Evolutionary conservation across 805 yeast genomes (phyloP), one percentile per base, ranked within the genome.

Genomic region (Saccharomycopsis fermentans): DNA sequence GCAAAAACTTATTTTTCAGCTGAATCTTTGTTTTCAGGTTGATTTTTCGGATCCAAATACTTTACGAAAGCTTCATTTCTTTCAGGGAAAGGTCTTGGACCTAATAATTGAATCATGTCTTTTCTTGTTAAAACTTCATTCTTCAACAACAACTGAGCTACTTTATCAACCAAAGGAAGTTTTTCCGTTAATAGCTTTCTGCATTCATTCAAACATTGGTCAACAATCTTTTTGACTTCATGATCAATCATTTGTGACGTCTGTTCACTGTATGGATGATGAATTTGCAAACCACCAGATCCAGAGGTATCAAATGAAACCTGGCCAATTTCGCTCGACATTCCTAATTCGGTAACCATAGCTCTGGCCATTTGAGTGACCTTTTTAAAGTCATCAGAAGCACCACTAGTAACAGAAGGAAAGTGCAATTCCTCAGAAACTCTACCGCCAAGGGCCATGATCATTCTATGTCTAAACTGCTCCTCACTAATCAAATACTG

Each of bases 371-470:
- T 86, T 64, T 80, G 82, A 0, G 97, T 90, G 40, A 90, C 88
- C 68, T 91, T 89, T 71, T 89, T 88, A 76, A 91, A 90, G 71
- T 91, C 97, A 70, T 90, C 96, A 51, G 86, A 82, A 0, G 95
- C 97, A 60, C 97, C 97, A 62, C 90, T 83, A 1, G 97, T 91
- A 4, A 91, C 96, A 1, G 90, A 81, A 50, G 80, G 80, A 70
- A 90, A 91, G 70, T 90, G 92, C 47, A 91, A 69, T 71, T 91
- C 97, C 72, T 91, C 97, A 59, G 91, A 82, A 2, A 89, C 96
- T 66, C 97, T 78, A 9, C 97, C 97, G 60, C 96, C 97, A 36
- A 91, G 73, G 0, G 96, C 84, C 92, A 91, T 91, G n/a, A 87
- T 83, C 90, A 91, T 90, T 63, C 95, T 77, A 71, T 91, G 92